These are phyloP conservation scores for Phytophthora europaea DNA, from an alignment of 352 stramenopile genomes.

Conservation along the genomic window DNA sequence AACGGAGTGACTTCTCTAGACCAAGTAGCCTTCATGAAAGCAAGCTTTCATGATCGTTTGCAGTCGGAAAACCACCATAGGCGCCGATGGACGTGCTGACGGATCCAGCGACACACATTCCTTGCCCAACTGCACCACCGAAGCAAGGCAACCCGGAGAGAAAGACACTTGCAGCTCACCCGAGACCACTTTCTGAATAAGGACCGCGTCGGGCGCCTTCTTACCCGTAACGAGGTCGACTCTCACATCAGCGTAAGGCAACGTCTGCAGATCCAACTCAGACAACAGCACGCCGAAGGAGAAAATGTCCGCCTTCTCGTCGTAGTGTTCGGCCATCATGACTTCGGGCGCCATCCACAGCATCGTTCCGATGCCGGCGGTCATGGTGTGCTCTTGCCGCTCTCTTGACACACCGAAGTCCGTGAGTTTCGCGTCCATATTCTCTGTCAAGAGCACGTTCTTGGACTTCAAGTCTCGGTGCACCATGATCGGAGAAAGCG, in stretches of 20 bases:
- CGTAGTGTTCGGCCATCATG: conserved; percentile 44
- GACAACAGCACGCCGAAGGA: conserved; percentile 45
- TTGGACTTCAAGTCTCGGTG: conserved; percentile 52
- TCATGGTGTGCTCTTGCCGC: conserved; percentile 42
- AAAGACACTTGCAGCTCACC: conserved; percentile 25
- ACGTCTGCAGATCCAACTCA: conserved; percentile 33
- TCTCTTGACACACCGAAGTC: conserved; percentile 49
- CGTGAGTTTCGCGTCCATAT: conserved; percentile 45
- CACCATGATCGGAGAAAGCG: conserved; percentile 38
- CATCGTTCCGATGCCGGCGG: conserved; percentile 35
- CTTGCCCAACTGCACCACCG: conserved; percentile 19
- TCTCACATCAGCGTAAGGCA: conserved; percentile 30
- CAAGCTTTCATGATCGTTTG: conserved; percentile 26
- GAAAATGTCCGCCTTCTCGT: conserved; percentile 49
- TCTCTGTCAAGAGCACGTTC: conserved; percentile 46
- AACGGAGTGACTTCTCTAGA: no score
- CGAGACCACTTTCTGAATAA: conserved; percentile 30
- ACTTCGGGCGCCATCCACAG: conserved; percentile 55
- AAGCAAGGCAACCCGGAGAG: conserved; percentile 1
- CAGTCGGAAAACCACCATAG: conserved; percentile 28
- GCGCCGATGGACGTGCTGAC: conserved; percentile 17
- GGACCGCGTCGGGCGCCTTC: conserved; percentile 18
- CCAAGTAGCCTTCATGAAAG: no score
- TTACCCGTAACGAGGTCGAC: conserved; percentile 8
- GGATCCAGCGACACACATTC: conserved; percentile 25